Percentiles rank a stretch among this genome's conserved stretches.
These are phyloP conservation scores for Cladosporium sp. DNA, from an alignment of 2,329 filamentous ascomycete species.

Conservation along the genomic window DNA sequence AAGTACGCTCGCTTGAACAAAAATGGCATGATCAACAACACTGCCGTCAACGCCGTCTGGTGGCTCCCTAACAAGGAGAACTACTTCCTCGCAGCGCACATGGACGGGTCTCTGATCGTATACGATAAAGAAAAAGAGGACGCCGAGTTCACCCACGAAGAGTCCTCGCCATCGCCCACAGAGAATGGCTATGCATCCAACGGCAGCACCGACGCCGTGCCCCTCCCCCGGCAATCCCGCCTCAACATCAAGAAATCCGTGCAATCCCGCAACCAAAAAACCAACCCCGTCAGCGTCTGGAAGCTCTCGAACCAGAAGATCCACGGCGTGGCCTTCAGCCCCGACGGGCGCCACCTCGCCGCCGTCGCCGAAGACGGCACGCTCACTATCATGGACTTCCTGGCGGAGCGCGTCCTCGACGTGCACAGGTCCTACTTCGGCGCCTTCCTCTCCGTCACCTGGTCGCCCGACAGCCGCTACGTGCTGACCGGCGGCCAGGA, in stretches of 20 bases:
- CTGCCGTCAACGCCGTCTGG: conserved; percentile 76
- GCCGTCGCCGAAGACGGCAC: conserved; percentile 89
- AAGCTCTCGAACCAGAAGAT: conserved; percentile 86
- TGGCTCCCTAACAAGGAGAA: conserved; percentile 96
- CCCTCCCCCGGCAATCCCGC: conserved; percentile 28
- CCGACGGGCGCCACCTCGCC: conserved; percentile 78
- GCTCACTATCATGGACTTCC: conserved; percentile 82
- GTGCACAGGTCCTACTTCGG: conserved; percentile 91
- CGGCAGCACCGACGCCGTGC: conserved; percentile 22
- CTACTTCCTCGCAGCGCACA: conserved; percentile 83
- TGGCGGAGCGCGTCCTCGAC: conserved; percentile 81
- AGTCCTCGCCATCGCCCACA: conserved; percentile 13
- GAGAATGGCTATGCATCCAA: conserved; percentile 28
- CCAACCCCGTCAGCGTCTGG: conserved; percentile 88
- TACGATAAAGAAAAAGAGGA: conserved; percentile 98
- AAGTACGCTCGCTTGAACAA: conserved; percentile 95
- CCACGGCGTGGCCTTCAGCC: conserved; percentile 87
- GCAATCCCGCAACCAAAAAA: conserved; percentile 86
- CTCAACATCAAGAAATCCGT: conserved; percentile 84
- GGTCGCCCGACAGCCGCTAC: conserved; percentile 96
- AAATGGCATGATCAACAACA: conserved; percentile 84
- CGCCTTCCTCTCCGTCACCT: conserved; percentile 85
- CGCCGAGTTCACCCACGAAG: conserved; percentile 66
- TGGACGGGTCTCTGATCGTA: conserved; percentile 83
- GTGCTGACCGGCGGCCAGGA: conserved; percentile 93